Conservation (phyloP, 257 asterid species). For the Plantago elongata region DNA sequence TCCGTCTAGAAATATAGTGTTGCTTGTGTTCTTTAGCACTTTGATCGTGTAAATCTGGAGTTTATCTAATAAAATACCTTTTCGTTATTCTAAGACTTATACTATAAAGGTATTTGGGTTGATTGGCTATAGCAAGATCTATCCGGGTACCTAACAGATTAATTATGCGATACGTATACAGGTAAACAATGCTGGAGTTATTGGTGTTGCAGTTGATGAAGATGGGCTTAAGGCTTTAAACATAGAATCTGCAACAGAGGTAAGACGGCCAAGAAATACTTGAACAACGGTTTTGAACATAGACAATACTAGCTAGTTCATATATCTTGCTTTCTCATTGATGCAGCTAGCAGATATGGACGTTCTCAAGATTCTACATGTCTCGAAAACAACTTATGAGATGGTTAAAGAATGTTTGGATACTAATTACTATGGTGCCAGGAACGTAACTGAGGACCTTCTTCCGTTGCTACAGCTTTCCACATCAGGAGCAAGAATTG, state of each 20-base stretch:
- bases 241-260: conserved; percentile 62
- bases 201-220: conserved; percentile 40
- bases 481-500: conserved; percentile 58
- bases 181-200: background rate
- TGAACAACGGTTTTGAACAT: too few species aligned
- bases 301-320: background rate
- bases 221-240: conserved; percentile 54
- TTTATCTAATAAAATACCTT: too few species aligned
- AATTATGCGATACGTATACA: background rate
- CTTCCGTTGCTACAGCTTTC: conserved; percentile 62
- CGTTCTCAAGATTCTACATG: conserved; percentile 44
- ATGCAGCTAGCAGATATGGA: conserved; percentile 73
- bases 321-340: background rate
- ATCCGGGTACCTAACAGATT: background rate
- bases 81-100: too few species aligned
- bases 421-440: conserved; percentile 68
- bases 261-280: conserved; percentile 11
- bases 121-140: too few species aligned
- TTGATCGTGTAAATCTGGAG: too few species aligned
- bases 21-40: too few species aligned
- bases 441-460: conserved; percentile 69
- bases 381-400: background rate
- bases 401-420: conserved; percentile 54
- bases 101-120: too few species aligned
- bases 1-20: too few species aligned